A percentile compares a stretch with the other conserved stretches of the same genome.
Evolutionary conservation across 805 yeast genomes (phyloP).

Genomic region (Cyberlindnera veronae): DNA sequence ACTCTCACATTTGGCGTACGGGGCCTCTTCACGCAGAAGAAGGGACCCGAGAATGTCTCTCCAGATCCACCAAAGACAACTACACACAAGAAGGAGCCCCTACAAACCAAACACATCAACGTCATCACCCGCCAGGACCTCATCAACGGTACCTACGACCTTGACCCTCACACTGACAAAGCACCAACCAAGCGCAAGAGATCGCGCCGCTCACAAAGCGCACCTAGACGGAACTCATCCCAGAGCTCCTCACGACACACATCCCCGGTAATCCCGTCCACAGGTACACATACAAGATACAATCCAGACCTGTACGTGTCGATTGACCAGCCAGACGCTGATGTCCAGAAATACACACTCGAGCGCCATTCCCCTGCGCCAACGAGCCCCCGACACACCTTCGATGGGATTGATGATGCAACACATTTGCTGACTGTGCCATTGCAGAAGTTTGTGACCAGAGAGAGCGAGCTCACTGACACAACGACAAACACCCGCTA

Average conservation of each 20-base stretch:
- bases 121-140: slow-evolving; percentile 27
- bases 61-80: not conserved
- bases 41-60: not conserved
- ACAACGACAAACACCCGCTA: too few relatives aligned
- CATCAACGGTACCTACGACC: slow-evolving; percentile 18
- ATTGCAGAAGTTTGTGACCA: slow-evolving; percentile 1
- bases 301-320: too few relatives aligned
- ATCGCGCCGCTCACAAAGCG: not conserved
- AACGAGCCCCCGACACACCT: slow-evolving; percentile 2
- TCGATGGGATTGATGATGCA: slow-evolving; percentile 5
- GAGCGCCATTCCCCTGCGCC: not conserved
- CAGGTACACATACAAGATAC: too few relatives aligned
- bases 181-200: not conserved
- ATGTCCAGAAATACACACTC: not conserved
- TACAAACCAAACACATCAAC: slow-evolving; percentile 24
- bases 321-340: not conserved
- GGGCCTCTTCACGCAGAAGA: too few relatives aligned
- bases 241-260: too few relatives aligned
- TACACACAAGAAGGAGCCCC: not conserved
- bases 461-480: slow-evolving; percentile 2
- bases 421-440: slow-evolving; percentile 1
- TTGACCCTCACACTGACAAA: slow-evolving; percentile 1
- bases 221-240: not conserved
- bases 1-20: too few relatives aligned
- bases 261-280: too few relatives aligned